Conservation (phyloP, 495 filamentous ascomycete species). For the Lepidopterella palustris region DNA sequence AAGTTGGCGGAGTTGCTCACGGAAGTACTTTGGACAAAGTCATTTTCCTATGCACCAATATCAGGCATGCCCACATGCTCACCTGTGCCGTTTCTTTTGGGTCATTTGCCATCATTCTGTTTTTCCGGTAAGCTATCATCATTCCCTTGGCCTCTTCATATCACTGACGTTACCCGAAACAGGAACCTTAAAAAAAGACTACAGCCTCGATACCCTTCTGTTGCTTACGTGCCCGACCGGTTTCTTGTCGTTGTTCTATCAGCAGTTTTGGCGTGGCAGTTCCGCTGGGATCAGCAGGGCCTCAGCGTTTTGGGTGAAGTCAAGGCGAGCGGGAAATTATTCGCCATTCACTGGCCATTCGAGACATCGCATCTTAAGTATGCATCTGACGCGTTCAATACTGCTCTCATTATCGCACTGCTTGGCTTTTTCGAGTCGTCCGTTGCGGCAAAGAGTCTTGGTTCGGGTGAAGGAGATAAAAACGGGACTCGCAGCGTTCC, state of each 20-base stretch:
- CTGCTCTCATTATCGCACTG: constrained; percentile 87
- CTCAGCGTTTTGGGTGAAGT: constrained; percentile 79
- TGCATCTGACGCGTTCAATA: constrained; percentile 80
- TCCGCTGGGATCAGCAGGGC: constrained; percentile 73
- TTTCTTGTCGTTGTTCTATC: constrained; percentile 86
- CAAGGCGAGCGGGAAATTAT: constrained; percentile 59
- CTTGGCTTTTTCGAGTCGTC: constrained; percentile 98
- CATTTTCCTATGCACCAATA: constrained; percentile 65
- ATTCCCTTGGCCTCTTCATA: not conserved
- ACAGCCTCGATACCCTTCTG: constrained; percentile 69
- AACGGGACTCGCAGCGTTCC: constrained; percentile 66
- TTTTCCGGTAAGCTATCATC: constrained; percentile 52
- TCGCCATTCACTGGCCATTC: constrained; percentile 83
- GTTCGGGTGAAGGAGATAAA: constrained; percentile 39
- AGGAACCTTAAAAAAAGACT: constrained; percentile 77
- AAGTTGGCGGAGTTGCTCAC: constrained; percentile 57
- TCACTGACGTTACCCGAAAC: constrained; percentile 10
- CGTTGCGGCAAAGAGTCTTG: constrained; percentile 90
- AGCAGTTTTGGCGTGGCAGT: constrained; percentile 69
- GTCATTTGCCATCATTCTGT: constrained; percentile 84
- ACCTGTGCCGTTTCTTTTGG: constrained; percentile 68
- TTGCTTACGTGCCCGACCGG: constrained; percentile 88
- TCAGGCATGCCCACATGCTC: constrained; percentile 57
- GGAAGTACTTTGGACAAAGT: constrained; percentile 82
- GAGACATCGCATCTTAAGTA: constrained; percentile 65